Evolutionary conservation across 345 rosid genomes (phyloP), one percentile per base, ranked within the genome.

Genomic region (Populus euphratica): DNA sequence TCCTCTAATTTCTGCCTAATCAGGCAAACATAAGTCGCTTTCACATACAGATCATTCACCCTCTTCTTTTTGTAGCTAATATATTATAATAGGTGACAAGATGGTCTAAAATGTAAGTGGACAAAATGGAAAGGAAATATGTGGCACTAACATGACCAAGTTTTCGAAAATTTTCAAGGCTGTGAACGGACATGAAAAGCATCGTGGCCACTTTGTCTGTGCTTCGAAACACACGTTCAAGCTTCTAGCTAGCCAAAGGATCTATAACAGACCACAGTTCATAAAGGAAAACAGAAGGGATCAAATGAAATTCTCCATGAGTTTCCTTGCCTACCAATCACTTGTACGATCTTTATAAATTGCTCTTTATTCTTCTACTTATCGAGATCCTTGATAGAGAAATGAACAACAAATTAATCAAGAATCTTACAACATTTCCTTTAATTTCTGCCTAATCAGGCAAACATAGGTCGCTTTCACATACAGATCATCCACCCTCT

Each of bases 141-240:
- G 81, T 73, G 81, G 54, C 69, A 23, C 18, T 50, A 62, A 66
- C 81, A 69, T 68, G 82, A 80, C 82, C 64, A 67, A 49, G 25
- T 54, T 79, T 25, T 35, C 36, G 12, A 27, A 41, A 41, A 1
- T 41, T 41, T 63, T 71, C 70, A 68, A 49, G 68, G 72, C 73
- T 76, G 75, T 72, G 74, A 72, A 69, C n/a, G 27, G 78, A 79
- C 80, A 83, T 54, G 76, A 75, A 78, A 83, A 67, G 74, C 79
- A 75, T 20, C 18, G 17, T 14, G 83, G 9, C 76, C 78, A 76
- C 85, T 86, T 81, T 83, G 82, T 75, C 73, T 78, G 80, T 78
- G 68, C 76, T 80, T 49, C 2, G 27, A 74, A 76, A 82, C 66
- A 59, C 3, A 56, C 23, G 38, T 33, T 54, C 70, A n/a, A 21